Percentiles rank a stretch among this genome's conserved stretches.
Conservation (phyloP, 2,329 filamentous ascomycete genomes). For the Thielaviopsis populi region DNA sequence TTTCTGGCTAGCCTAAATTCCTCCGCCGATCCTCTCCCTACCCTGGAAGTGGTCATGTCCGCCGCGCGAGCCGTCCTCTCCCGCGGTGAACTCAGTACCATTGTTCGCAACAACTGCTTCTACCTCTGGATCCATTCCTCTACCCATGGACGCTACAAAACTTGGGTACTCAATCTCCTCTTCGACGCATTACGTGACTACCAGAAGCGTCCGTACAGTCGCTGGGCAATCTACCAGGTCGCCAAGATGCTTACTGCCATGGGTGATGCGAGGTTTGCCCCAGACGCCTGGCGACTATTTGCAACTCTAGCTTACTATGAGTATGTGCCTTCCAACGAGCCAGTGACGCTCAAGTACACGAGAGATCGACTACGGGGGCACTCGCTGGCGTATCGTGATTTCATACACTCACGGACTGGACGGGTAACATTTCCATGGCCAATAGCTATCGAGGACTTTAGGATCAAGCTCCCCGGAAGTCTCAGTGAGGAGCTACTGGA, state of each 20-base stretch:
- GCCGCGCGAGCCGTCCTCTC: background rate
- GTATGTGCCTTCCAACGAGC: background rate
- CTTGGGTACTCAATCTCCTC: background rate
- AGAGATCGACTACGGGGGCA: background rate
- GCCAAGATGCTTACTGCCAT: background rate
- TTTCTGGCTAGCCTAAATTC: background rate
- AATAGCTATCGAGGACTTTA: background rate
- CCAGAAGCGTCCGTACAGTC: background rate
- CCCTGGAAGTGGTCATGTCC: background rate
- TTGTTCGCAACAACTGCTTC: background rate
- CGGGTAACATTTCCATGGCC: background rate
- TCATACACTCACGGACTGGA: background rate
- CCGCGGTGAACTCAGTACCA: background rate
- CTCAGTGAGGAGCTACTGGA: background rate
- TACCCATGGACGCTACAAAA: background rate
- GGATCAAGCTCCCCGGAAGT: background rate
- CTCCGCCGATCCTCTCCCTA: background rate
- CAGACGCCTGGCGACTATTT: background rate
- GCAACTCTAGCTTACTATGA: background rate
- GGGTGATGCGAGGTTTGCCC: background rate
- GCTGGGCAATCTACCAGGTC: background rate
- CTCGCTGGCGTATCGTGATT: background rate
- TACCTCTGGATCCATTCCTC: background rate
- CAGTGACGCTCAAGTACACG: background rate
- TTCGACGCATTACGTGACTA: background rate